Evolutionary conservation across 306 rosid species (phyloP).

Genomic region (Cicer arietinum): DNA sequence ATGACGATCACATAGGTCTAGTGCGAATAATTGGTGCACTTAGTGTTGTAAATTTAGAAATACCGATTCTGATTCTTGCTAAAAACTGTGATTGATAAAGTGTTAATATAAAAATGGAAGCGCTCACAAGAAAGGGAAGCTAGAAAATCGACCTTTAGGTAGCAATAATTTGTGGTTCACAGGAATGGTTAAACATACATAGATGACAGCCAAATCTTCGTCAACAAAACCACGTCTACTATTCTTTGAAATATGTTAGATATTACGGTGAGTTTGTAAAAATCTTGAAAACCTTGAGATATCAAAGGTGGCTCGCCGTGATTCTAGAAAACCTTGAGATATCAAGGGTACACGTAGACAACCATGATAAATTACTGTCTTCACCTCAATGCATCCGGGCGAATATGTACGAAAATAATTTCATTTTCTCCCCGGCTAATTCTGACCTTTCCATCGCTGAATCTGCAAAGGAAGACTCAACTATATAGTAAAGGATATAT

Average conservation of each 20-base stretch:
- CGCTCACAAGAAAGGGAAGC: neutral
- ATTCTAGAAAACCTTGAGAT: too few species aligned
- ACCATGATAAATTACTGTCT: neutral
- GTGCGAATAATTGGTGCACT: too few species aligned
- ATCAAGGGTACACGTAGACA: neutral
- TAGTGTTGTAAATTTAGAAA: too few species aligned
- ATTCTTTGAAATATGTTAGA: too few species aligned
- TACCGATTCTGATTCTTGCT: too few species aligned
- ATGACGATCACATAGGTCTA: too few species aligned
- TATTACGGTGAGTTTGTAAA: too few species aligned
- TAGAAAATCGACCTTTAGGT: neutral
- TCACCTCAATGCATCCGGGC: conserved; percentile 46
- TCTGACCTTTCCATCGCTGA: conserved; percentile 77
- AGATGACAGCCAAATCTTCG: neutral
- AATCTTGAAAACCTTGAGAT: too few species aligned
- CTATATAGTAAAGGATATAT: neutral
- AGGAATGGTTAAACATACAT: neutral
- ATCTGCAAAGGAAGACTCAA: conserved; percentile 56
- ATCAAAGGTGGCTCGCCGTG: too few species aligned
- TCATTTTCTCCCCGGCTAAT: conserved; percentile 66
- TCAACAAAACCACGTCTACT: neutral
- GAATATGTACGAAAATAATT: conserved; percentile 67
- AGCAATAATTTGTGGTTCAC: neutral
- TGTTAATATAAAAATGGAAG: too few species aligned
- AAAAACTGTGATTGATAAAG: too few species aligned